These are phyloP conservation scores for Ceriops decandra DNA, from an alignment of 345 rosid species.

Conservation along the genomic window DNA sequence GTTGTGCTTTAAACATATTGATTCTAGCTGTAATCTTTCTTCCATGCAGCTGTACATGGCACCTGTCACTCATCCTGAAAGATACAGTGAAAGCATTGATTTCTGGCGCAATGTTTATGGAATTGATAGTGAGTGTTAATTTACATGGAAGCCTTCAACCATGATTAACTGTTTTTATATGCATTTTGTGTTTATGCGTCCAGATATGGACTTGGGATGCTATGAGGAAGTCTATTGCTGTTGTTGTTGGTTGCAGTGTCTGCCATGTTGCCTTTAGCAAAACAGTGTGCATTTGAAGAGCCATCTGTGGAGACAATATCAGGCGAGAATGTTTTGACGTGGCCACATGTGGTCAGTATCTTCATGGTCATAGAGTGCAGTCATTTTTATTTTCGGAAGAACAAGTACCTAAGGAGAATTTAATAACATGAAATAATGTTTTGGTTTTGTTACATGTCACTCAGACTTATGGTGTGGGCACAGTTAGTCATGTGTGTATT, in stretches of 20 bases:
- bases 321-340: conserved; percentile 84
- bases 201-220: conserved; percentile 12
- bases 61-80: conserved; percentile 86
- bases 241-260: conserved; percentile 66
- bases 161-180: not conserved
- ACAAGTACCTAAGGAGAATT: too few relatives aligned
- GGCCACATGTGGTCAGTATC: conserved; percentile 87
- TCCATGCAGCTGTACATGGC: conserved; percentile 83
- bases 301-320: conserved; percentile 87
- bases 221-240: not conserved
- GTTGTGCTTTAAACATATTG: not conserved
- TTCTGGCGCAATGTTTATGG: conserved; percentile 99
- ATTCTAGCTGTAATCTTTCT: conserved; percentile 16
- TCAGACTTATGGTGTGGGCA: not conserved
- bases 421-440: too few relatives aligned
- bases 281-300: conserved; percentile 94
- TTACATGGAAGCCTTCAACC: not conserved
- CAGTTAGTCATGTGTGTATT: not conserved
- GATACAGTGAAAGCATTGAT: conserved; percentile 87
- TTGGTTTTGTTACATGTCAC: not conserved
- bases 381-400: not conserved
- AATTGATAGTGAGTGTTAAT: conserved; percentile 80
- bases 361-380: conserved; percentile 3
- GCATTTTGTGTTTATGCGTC: not conserved
- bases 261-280: conserved; percentile 90